Base-by-base conservation (phyloP, 108 stramenopile species). In the Cyclotella baltica region DNA sequence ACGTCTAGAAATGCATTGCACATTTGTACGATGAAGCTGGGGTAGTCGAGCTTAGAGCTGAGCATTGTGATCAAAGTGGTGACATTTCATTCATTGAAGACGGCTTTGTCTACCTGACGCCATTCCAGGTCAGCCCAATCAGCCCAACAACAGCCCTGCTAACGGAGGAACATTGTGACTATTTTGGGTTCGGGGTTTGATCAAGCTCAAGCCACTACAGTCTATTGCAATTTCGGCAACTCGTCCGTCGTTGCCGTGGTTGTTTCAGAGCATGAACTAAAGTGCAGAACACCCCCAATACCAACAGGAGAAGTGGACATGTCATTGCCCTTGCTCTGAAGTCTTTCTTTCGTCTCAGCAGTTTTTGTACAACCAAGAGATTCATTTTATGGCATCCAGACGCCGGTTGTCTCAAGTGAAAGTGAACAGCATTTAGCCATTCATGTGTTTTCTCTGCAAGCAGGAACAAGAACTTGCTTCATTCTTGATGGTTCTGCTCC, bases 301-400 rank as follows among this genome's bases (percentile, higher is more conserved):
- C 15, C 22, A 4, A 46, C 25, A 9, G 80, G 73, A 11, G 62
- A 70, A 8, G 62, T 66, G 11, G 51, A 81, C 15, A n/a, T 75
- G 36, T 73, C 20, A 36, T 81, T 16, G n/a, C 36, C 13, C 50
- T 75, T 73, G 80, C 18, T 67, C 73, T 16, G 80, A 81, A 48
- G 29, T 31, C 25, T 81, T 81, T 38, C 35, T 22, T 46, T 13
- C 11, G 3, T 64, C 50, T 27, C 59, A 40, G 23, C 10, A 11
- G 28, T 81, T 81, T 43, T 29, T 51, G n/a, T 81, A 75, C 30
- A 69, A 75, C 25, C 51, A 75, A 33, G 80, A 52, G 70, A 70
- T 81, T 19, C 0, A 65, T 9, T 28, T 81, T 19, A 75, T 35
- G 36, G 18, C 6, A 15, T 43, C 18, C 62, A 23, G 34, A n/a